Percentiles rank a stretch among this genome's conserved stretches.
These are phyloP conservation scores for Forsythia suspensa DNA, from an alignment of 257 asterid genomes.

Conservation along the genomic window DNA sequence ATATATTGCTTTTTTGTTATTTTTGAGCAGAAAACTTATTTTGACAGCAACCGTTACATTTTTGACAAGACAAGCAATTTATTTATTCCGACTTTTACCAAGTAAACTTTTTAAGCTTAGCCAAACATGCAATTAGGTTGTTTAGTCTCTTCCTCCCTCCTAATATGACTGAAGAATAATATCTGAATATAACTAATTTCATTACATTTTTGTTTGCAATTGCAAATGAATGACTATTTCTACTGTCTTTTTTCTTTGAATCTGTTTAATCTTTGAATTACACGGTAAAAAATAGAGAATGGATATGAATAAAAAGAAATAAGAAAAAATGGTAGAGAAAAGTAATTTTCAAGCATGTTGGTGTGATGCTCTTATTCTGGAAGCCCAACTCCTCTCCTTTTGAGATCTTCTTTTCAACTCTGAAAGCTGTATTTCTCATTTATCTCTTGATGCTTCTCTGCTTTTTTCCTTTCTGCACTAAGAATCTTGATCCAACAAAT, in stretches of 20 bases:
- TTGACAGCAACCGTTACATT: too few relatives aligned
- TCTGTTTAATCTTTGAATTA: neutral
- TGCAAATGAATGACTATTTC: neutral
- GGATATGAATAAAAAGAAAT: neutral
- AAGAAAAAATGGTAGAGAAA: neutral
- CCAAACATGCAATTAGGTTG: too few relatives aligned
- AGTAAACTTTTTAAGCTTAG: too few relatives aligned
- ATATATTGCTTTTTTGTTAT: too few relatives aligned
- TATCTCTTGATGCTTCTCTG: conserved; percentile 5
- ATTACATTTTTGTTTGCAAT: neutral
- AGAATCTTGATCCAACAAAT: conserved; percentile 26
- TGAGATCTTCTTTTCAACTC: conserved; percentile 28
- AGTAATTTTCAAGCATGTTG: conserved; percentile 8
- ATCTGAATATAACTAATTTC: neutral
- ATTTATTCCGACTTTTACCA: too few relatives aligned
- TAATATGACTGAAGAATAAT: too few relatives aligned
- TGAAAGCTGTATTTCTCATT: conserved; percentile 36
- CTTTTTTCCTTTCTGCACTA: neutral
- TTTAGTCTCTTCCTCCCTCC: too few relatives aligned
- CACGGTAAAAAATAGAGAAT: too few relatives aligned
- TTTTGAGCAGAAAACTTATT: too few relatives aligned
- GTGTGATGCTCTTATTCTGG: conserved; percentile 34
- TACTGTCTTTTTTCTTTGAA: neutral
- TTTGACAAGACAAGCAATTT: too few relatives aligned
- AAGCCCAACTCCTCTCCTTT: conserved; percentile 35